Base-by-base conservation (phyloP, 306 rosid genomes). In the Ormosia emarginata region DNA sequence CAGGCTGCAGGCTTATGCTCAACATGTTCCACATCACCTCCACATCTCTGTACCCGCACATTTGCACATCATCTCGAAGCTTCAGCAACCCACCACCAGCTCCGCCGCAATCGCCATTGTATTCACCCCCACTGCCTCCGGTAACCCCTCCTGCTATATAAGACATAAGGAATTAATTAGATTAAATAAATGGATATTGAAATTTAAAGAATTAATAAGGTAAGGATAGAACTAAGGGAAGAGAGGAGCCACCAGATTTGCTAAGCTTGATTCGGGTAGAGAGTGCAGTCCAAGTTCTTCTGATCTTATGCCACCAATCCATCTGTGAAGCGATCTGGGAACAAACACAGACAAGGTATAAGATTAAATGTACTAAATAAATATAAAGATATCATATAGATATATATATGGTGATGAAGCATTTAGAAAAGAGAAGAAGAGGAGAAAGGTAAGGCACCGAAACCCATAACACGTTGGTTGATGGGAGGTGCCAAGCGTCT, bases 11-110 rank as follows among this genome's bases (percentile, higher is more conserved):
- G 39, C 67, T 67, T 39, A 68, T 67, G 58, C 84, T 86, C 61
- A 92, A 36, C 86, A 92, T 86, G 84, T 90, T 84, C 94, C 93
- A 90, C 93, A 90, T 88, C 2, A 89, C 82, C 64, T 89, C 90
- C 11, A 89, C 94, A 58, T 92, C 94, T 44, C 75, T 81, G 75
- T 90, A 90, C 5, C 89, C 92, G 39, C 92, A 92, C 86, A 74
- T 81, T 71, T 81, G 77, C 7, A 90, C 93, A 56, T 90, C 94
- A 24, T 87, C 87, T 34, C 83, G 67, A n/a, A 92, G 94, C 72
- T 86, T 87, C 52, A 84, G 7, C 66, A 89, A 32, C 11, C 91
- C 94, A 7, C 77, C 87, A 52, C 37, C 14, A 0, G 0, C 17
- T 3, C 68, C 63, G 8, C 43, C 47, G 3, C 58, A 33, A 2